Percentiles rank a stretch among this genome's conserved stretches.
Evolutionary conservation across 805 yeast genomes (phyloP).

Genomic region (Candida mattraensis): DNA sequence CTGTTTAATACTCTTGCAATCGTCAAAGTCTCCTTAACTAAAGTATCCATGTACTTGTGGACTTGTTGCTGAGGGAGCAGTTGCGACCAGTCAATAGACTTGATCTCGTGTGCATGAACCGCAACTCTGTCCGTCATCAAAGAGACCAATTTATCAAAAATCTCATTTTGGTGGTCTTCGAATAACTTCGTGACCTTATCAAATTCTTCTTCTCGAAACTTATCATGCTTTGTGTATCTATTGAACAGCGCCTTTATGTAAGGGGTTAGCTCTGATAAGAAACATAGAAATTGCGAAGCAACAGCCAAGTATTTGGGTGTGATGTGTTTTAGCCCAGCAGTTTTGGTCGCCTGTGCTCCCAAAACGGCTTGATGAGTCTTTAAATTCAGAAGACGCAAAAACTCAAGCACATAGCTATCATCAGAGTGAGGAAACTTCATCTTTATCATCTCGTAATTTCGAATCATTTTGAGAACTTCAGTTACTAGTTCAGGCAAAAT

Average conservation of each 20-base stretch:
- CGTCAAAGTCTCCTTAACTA: constrained; percentile 66
- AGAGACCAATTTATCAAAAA: constrained; percentile 62
- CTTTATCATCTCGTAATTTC: constrained; percentile 56
- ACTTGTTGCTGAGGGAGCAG: constrained; percentile 45
- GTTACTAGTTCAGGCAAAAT: constrained; percentile 55
- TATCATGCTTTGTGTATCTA: constrained; percentile 31
- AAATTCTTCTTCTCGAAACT: constrained; percentile 36
- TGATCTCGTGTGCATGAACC: constrained; percentile 49
- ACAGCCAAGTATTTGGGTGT: constrained; percentile 71
- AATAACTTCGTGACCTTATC: constrained; percentile 42
- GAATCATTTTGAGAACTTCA: constrained; percentile 40
- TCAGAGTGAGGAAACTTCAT: constrained; percentile 54
- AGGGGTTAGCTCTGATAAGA: constrained; percentile 41
- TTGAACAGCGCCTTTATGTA: constrained; percentile 32
- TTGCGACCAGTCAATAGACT: constrained; percentile 49
- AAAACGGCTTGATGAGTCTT: constrained; percentile 60
- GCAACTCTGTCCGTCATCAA: constrained; percentile 67
- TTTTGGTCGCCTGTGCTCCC: constrained; percentile 72
- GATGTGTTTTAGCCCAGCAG: constrained; percentile 73
- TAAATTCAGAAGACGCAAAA: constrained; percentile 52
- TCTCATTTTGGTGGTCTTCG: constrained; percentile 61
- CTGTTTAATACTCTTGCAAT: constrained; percentile 59
- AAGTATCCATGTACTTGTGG: constrained; percentile 61
- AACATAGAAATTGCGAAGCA: constrained; percentile 62
- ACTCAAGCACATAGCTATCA: constrained; percentile 44